Percentiles rank a stretch among this genome's conserved stretches.
These are phyloP conservation scores for Nitzschia sp. DNA, from an alignment of 108 stramenopile species.

Conservation along the genomic window DNA sequence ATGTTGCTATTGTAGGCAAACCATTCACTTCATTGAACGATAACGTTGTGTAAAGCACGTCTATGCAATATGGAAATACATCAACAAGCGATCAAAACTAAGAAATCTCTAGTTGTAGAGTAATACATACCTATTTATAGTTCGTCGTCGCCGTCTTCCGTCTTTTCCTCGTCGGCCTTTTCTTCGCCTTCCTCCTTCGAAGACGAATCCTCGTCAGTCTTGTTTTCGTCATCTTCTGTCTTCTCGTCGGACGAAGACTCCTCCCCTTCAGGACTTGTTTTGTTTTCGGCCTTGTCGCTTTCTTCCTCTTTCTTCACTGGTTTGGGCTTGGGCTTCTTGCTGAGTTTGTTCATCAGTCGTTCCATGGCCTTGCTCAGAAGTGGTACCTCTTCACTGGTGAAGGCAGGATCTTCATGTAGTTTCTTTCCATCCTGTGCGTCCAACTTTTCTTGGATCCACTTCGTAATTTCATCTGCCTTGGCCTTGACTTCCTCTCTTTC, in stretches of 20 bases:
- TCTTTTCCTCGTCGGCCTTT: neutral
- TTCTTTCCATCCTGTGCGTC: slow-evolving; percentile 70
- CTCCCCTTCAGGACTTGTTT: slow-evolving; percentile 32
- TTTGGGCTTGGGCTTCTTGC: slow-evolving; percentile 84
- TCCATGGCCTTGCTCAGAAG: slow-evolving; percentile 74
- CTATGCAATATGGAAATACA: too few relatives aligned
- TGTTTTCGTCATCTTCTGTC: slow-evolving; percentile 25
- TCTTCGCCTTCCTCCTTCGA: neutral
- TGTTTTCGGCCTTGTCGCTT: slow-evolving; percentile 25
- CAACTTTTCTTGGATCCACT: slow-evolving; percentile 80
- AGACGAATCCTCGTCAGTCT: slow-evolving; percentile 13
- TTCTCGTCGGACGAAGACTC: slow-evolving; percentile 9
- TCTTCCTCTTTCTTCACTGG: slow-evolving; percentile 58
- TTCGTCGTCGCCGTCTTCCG: slow-evolving; percentile 24
- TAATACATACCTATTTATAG: slow-evolving; percentile 32
- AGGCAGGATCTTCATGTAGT: slow-evolving; percentile 81
- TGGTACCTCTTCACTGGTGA: slow-evolving; percentile 78
- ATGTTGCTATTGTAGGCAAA: too few relatives aligned
- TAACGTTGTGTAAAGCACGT: too few relatives aligned
- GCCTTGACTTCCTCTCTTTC: slow-evolving; percentile 82
- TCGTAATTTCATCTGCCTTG: slow-evolving; percentile 66
- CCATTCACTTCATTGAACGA: too few relatives aligned
- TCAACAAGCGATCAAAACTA: too few relatives aligned
- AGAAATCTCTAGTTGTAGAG: too few relatives aligned
- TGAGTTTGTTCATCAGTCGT: slow-evolving; percentile 59